These are phyloP conservation scores for Aurantiochytrium sp. DNA, from an alignment of 108 stramenopile genomes.

Conservation along the genomic window DNA sequence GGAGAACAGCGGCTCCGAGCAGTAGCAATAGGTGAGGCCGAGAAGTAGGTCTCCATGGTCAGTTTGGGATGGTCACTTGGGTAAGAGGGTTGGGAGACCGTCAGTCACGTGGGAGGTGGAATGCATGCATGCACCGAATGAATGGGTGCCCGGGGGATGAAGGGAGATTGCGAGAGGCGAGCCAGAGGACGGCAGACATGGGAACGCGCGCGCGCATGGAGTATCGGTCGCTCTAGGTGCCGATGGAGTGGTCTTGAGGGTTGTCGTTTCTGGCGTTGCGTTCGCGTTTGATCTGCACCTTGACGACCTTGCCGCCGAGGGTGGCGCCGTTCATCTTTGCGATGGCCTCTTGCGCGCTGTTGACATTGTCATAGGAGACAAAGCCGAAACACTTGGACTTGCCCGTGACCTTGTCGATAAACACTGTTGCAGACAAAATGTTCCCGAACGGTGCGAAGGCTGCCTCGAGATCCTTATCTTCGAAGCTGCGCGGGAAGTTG, in stretches of 20 bases:
- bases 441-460: slow-evolving; percentile 81
- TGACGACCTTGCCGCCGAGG: slow-evolving; percentile 53
- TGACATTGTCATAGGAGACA: slow-evolving; percentile 82
- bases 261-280: neutral
- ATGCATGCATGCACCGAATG: too few species aligned
- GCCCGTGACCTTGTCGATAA: slow-evolving; percentile 89
- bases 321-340: slow-evolving; percentile 76
- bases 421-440: slow-evolving; percentile 85
- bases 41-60: too few species aligned
- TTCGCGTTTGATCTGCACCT: slow-evolving; percentile 49
- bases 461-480: slow-evolving; percentile 83
- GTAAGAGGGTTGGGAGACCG: too few species aligned
- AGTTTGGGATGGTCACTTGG: too few species aligned
- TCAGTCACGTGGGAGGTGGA: too few species aligned
- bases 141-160: too few species aligned
- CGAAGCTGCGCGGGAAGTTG: slow-evolving; percentile 93
- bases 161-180: too few species aligned
- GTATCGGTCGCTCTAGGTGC: too few species aligned
- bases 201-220: too few species aligned
- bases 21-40: too few species aligned
- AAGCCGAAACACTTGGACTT: slow-evolving; percentile 93
- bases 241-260: neutral
- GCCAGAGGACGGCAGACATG: too few species aligned
- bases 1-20: too few species aligned
- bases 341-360: slow-evolving; percentile 87